A percentile compares a stretch with the other conserved stretches of the same genome.
Evolutionary conservation across 2,329 filamentous ascomycete species (phyloP).

Genomic region (Alternaria arbusti): DNA sequence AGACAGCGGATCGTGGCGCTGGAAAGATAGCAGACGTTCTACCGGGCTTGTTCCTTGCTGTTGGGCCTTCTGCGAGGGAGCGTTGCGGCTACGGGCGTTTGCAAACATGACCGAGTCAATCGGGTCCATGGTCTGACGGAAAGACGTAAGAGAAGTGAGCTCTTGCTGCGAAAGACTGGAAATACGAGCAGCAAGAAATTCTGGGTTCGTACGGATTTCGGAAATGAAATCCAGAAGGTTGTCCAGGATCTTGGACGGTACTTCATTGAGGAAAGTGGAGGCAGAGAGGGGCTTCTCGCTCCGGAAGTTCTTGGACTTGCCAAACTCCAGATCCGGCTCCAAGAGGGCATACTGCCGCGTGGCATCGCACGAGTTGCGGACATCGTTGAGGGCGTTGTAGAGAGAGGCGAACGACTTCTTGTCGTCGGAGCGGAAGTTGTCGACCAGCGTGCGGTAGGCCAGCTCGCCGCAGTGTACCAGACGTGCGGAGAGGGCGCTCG

Average conservation of each 20-base stretch:
- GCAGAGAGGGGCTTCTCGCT: slow-evolving; percentile 55
- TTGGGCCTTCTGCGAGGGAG: slow-evolving; percentile 57
- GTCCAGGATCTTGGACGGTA: slow-evolving; percentile 76
- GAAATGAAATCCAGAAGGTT: slow-evolving; percentile 80
- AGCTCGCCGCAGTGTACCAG: slow-evolving; percentile 77
- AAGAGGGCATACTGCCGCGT: slow-evolving; percentile 72
- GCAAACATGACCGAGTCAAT: slow-evolving; percentile 83
- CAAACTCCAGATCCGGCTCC: slow-evolving; percentile 73
- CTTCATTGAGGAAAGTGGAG: slow-evolving; percentile 64
- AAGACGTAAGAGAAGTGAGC: slow-evolving; percentile 76
- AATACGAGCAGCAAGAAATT: slow-evolving; percentile 85
- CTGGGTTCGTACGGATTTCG: slow-evolving; percentile 82
- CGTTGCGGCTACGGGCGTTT: slow-evolving; percentile 60
- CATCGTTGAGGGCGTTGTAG: slow-evolving; percentile 80
- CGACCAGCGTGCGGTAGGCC: slow-evolving; percentile 76
- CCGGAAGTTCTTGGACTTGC: slow-evolving; percentile 44
- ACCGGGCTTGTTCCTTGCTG: slow-evolving; percentile 68
- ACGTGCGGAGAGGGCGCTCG: slow-evolving; percentile 75
- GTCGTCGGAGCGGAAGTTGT: slow-evolving; percentile 79
- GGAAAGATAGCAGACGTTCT: slow-evolving; percentile 85
- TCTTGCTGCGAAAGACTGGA: slow-evolving; percentile 77
- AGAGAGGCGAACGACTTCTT: slow-evolving; percentile 77
- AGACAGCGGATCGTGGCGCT: slow-evolving; percentile 84
- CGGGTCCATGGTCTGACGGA: slow-evolving; percentile 78
- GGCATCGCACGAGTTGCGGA: slow-evolving; percentile 77